These are phyloP conservation scores for Tephrocybe sp. DNA, from an alignment of 768 basidiomycete genomes.

Conservation along the genomic window DNA sequence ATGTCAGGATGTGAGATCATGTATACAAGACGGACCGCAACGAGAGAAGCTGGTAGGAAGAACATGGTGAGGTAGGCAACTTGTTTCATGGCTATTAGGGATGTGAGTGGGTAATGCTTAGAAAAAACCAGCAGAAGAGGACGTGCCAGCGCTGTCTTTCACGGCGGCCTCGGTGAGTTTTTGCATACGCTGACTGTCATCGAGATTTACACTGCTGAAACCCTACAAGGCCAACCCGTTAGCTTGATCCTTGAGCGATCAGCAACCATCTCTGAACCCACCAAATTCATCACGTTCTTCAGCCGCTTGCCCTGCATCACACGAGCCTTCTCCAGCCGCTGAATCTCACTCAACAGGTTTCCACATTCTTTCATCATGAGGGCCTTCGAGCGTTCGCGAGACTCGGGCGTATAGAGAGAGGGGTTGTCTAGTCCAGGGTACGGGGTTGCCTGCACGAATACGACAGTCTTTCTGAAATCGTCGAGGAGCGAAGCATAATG, in stretches of 20 bases:
- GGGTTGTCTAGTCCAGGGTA: conserved; percentile 45
- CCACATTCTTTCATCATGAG: conserved; percentile 44
- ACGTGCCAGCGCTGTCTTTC: conserved; percentile 41
- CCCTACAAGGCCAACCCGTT: conserved; percentile 27
- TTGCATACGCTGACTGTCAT: conserved; percentile 44
- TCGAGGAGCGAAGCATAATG: conserved; percentile 54
- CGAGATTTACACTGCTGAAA: conserved; percentile 48
- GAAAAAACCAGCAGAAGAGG: not conserved
- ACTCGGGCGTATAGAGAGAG: conserved; percentile 10
- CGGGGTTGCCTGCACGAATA: conserved; percentile 45
- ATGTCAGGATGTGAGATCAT: not conserved
- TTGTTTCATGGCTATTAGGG: conserved; percentile 43
- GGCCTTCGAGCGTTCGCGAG: conserved; percentile 16
- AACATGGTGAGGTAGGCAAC: conserved; percentile 62
- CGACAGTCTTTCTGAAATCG: conserved; percentile 53
- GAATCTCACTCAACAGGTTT: conserved; percentile 49
- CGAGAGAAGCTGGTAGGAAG: conserved; percentile 57
- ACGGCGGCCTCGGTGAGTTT: conserved; percentile 40
- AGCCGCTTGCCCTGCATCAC: conserved; percentile 42
- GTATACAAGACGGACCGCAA: conserved; percentile 32
- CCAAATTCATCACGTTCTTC: conserved; percentile 53
- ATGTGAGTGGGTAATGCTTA: not conserved
- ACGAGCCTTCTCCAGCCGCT: conserved; percentile 42
- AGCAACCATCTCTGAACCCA: conserved; percentile 15
- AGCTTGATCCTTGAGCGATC: not conserved